Evolutionary conservation across 441 rosid species (phyloP), one percentile per base, ranked within the genome.

Genomic region (Sinapis alba): DNA sequence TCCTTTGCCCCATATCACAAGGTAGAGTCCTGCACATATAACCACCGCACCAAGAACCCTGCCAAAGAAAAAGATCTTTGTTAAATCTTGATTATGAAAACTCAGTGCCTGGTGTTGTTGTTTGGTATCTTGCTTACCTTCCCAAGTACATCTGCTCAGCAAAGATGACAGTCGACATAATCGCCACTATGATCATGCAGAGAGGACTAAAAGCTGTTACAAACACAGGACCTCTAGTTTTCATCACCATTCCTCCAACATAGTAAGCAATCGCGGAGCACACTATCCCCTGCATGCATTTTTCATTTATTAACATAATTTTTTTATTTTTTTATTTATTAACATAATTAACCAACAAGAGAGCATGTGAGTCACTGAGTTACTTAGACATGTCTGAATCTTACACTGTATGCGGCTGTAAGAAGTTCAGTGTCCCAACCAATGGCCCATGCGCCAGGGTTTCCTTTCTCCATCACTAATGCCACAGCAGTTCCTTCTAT

Each of bases 1-100:
- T 71, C 84, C 73, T 77, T 92, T 94, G 4, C 99, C 98, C 98
- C 98, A 92, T 16, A 90, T 82, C 9, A 94, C 94, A 32, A 90
- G 81, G 78, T 87, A 92, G 53, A 94, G 71, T 15, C 99, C 99
- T 54, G 72, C 94, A 61, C 89, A 90, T 70, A 92, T 89, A 74
- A 92, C 78, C 51, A 78, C 26, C 7, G 97, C 99, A 16, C 99
- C 99, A 57, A 90, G 78, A 50, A 87, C 83, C 91, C 99, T 94
- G 83, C 71, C 68, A 83, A 79, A 75, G 19, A 15, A 38, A 21
- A 67, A 53, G 0, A 51, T 1, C 1, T 38, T 8, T 0, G 4
- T 13, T 13, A 1, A 38, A 23, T 62, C 1, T 18, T 53, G 24
- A 34, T 63, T 11, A 15, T 27, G 13, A 13, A 24, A 62, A 59